Base-by-base conservation (phyloP, 1,284 basidiomycete genomes). In the Ganoderma leucocontextum region DNA sequence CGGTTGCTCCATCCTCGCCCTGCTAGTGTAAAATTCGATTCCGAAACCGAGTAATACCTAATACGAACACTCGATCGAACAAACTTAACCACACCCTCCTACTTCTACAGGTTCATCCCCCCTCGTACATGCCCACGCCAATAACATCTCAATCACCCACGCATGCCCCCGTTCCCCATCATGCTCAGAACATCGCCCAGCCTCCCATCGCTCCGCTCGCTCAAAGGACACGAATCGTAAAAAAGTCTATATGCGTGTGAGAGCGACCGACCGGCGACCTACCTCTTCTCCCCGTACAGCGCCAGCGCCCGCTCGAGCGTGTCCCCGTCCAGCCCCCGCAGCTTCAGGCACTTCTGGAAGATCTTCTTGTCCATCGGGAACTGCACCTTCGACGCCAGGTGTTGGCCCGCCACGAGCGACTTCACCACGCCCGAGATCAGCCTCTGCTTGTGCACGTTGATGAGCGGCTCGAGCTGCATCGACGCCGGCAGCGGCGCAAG, bases 381-480 rank as follows among this genome's bases (percentile, higher is more conserved):
- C 55, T 91, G 87, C 52, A 91, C 85, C 66, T 87, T 86, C 67
- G 89, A 88, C 2, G 94, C 91, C 13, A 95, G 85, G 72, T 95
- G 92, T 77, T 96, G 94, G 8, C 92, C 93, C 8, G 89, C 88
- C 15, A 95, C 90, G 60, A 95, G 82, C 13, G 87, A 85, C 77
- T 93, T 93, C 76, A 95, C 91, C 39, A 93, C 89, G 9, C 85
- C 86, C 7, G 95, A 93, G 63, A 94, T 91, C 71, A 90, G 80
- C 36, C 95, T 89, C 76, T 95, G 93, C 80, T 96, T 95, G 79
- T 95, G 93, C 4, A 96, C 89, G 78, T 95, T 96, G 80, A 96
- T 92, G 65, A 96, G 81, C 1, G 94, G 94, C 72, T 94, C 91
- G n/a, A 96, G 86, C 71, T 90, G 87, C 82, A 95, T 90, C n/a